Evolutionary conservation across 345 rosid species (phyloP), one percentile per base, ranked within the genome.

Genomic region (Acer negundo): DNA sequence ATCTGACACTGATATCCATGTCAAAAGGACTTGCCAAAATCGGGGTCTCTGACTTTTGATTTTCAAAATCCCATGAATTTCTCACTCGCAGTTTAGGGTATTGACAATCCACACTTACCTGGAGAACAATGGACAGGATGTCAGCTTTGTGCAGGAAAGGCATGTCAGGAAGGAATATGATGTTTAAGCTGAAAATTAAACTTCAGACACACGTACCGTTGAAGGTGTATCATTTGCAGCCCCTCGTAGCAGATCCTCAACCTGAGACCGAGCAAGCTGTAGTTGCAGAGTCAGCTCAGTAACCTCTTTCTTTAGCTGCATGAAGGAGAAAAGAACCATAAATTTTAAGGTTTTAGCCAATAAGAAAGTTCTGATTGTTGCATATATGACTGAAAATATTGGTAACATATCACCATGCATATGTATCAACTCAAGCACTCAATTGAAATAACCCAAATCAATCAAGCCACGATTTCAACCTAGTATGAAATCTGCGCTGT

Each of bases 51-150:
- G 89, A 82, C 73, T 77, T 73, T 24, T 84, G 78, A 75, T 65
- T 78, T 47, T 83, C 91, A 71, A 85, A 86, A 73, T 84, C 92
- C 90, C 90, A 91, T 42, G 98, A 89, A 68, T 77, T 83, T 56
- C 88, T 84, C 81, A 96, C 86, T 31, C 90, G 87, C 78, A 92
- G 78, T 80, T 87, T 88, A 31, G 97, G 98, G 83, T 94, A 92
- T 68, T 85, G 89, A 72, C 73, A 66, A 46, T 85, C 85, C 70
- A 80, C 77, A 69, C 73, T 77, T 74, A 31, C 90, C 98, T 88
- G 90, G 31, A 85, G 81, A 69, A 49, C n/a, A 80, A 78, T 23
- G 31, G 68, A 44, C 19, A 75, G 51, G n/a, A 69, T 61, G 66
- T 58, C 51, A n/a, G 17, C 49, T 76, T 66, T 47, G 42, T 55